Evolutionary conservation across 2,329 filamentous ascomycete genomes (phyloP).

Genomic region (Diaporthe australafricana): DNA sequence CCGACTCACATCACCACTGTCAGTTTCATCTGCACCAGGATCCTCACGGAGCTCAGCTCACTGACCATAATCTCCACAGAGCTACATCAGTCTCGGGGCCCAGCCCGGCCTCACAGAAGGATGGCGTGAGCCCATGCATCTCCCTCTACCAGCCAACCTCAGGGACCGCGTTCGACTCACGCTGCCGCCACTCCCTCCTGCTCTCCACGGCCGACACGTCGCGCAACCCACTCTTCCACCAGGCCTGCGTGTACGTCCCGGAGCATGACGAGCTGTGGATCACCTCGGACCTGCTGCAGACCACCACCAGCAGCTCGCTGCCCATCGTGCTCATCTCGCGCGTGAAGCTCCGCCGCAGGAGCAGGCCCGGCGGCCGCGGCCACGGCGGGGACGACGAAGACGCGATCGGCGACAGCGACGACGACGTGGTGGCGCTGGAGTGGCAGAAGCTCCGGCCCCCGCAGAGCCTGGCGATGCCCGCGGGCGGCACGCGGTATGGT

Average conservation of each 20-base stretch:
- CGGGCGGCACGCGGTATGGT: constrained; percentile 73
- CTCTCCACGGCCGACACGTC: constrained; percentile 53
- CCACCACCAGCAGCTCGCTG: constrained; percentile 49
- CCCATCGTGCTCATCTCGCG: constrained; percentile 60
- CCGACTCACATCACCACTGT: constrained; percentile 29
- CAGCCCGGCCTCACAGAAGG: background rate
- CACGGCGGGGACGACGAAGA: constrained; percentile 41
- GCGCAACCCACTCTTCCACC: constrained; percentile 59
- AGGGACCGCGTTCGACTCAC: constrained; percentile 46
- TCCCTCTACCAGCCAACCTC: constrained; percentile 54
- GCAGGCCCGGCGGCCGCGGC: background rate
- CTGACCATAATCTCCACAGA: constrained; percentile 4
- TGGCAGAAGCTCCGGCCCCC: constrained; percentile 58
- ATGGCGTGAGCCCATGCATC: constrained; percentile 38
- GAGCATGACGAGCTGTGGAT: constrained; percentile 56
- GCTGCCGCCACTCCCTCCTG: constrained; percentile 53
- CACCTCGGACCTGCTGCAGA: constrained; percentile 57
- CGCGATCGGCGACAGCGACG: constrained; percentile 41
- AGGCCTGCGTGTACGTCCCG: constrained; percentile 55
- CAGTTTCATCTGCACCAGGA: background rate
- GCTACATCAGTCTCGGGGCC: background rate
- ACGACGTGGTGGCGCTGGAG: constrained; percentile 46
- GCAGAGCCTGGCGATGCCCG: constrained; percentile 60
- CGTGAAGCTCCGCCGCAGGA: constrained; percentile 47
- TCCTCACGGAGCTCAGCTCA: background rate